A percentile compares a stretch with the other conserved stretches of the same genome.
phyloP scores from a whole-genome alignment of 1,284 basidiomycete species.

The Pholiota adiposa region DNA sequence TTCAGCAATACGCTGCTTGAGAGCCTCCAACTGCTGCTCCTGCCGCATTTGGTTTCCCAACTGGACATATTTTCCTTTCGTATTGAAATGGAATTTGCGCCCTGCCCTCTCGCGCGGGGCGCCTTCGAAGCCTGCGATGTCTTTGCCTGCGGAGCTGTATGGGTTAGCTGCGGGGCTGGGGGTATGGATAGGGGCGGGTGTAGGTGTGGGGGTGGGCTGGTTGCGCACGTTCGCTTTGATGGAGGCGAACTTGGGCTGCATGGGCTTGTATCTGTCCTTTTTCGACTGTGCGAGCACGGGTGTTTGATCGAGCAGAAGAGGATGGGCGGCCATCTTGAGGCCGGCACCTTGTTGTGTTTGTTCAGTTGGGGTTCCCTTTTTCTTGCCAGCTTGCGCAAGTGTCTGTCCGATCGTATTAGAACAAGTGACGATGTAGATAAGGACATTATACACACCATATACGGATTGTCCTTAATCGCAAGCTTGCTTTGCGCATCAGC shows the following conservation, averaged over 20 bases:
- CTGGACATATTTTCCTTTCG: slow-evolving; percentile 89
- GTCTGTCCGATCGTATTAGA: slow-evolving; percentile 37
- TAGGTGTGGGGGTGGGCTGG: slow-evolving; percentile 65
- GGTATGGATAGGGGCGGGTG: slow-evolving; percentile 54
- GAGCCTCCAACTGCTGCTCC: slow-evolving; percentile 85
- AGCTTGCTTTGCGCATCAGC: slow-evolving; percentile 78
- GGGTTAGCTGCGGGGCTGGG: slow-evolving; percentile 57
- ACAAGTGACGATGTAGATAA: slow-evolving; percentile 3
- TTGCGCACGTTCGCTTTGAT: slow-evolving; percentile 87
- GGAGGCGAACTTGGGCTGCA: slow-evolving; percentile 96
- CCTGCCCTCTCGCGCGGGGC: slow-evolving; percentile 73
- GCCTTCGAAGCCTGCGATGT: slow-evolving; percentile 65
- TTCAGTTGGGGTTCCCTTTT: slow-evolving; percentile 55
- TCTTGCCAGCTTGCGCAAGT: slow-evolving; percentile 56
- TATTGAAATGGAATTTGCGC: slow-evolving; percentile 82
- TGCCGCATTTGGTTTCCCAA: slow-evolving; percentile 86
- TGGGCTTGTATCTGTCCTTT: slow-evolving; percentile 92
- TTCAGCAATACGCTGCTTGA: slow-evolving; percentile 93
- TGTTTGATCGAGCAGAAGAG: slow-evolving; percentile 75
- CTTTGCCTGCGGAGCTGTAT: slow-evolving; percentile 63
- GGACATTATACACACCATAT: slow-evolving; percentile 61
- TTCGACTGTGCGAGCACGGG: slow-evolving; percentile 67
- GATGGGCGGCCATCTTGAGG: slow-evolving; percentile 90
- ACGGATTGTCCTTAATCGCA: slow-evolving; percentile 79
- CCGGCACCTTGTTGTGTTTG: slow-evolving; percentile 78